These are phyloP conservation scores for Botrytis elliptica DNA, from an alignment of 2,329 filamentous ascomycete genomes.

Conservation along the genomic window DNA sequence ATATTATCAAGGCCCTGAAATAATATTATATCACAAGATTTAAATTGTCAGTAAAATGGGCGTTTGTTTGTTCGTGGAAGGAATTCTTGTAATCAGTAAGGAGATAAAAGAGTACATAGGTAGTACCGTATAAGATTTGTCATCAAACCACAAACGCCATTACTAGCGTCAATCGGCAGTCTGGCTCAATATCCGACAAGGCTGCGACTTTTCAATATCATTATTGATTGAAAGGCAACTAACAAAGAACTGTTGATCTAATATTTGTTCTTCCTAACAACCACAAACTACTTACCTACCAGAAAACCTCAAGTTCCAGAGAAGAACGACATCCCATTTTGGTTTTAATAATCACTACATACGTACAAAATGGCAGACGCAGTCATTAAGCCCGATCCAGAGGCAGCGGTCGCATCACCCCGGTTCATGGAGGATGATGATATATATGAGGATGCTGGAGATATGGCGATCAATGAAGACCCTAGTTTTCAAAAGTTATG, in stretches of 20 bases:
- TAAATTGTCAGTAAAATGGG: background rate
- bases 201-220: slow-evolving; percentile 3
- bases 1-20: background rate
- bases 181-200: slow-evolving; percentile 13
- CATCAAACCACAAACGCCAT: background rate
- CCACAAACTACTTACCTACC: background rate
- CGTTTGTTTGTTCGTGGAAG: background rate
- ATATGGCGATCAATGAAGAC: slow-evolving; percentile 55
- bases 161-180: slow-evolving; percentile 4
- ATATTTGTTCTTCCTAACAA: slow-evolving; percentile 2
- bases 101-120: background rate
- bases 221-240: background rate
- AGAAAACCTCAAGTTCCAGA: background rate
- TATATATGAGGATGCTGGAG: slow-evolving; percentile 66
- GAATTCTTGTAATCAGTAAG: background rate
- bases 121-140: background rate
- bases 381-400: slow-evolving; percentile 52
- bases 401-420: slow-evolving; percentile 44
- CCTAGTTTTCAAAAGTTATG: slow-evolving; percentile 52
- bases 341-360: background rate
- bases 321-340: background rate
- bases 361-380: slow-evolving; percentile 35
- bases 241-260: slow-evolving; percentile 4
- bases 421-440: slow-evolving; percentile 59
- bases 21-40: background rate